A percentile compares a stretch with the other conserved stretches of the same genome.
Conservation (phyloP, 2,329 filamentous ascomycete species). For the Dactylonectria macrodidyma region DNA sequence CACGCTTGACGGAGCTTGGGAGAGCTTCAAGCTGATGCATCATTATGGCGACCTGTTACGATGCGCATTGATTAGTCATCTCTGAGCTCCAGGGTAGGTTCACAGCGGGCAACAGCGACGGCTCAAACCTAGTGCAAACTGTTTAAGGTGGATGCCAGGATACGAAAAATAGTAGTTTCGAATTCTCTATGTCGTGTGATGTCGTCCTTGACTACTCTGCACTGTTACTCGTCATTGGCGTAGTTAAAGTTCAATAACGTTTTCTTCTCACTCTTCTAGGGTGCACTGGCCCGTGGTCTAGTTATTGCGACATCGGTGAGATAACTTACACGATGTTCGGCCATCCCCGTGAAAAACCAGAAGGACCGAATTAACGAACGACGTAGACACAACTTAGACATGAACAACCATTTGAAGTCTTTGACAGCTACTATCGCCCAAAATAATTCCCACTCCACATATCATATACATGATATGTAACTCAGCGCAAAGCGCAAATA, state of each 20-base stretch:
- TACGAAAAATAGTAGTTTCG: neutral
- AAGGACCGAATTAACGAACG: too few relatives aligned
- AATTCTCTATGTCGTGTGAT: neutral
- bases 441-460: neutral
- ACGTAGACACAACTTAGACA: too few relatives aligned
- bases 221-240: too few relatives aligned
- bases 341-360: too few relatives aligned
- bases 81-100: slow-evolving; percentile 2
- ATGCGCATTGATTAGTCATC: slow-evolving; percentile 47
- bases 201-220: neutral
- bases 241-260: too few relatives aligned
- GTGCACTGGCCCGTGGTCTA: too few relatives aligned
- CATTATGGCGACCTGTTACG: slow-evolving; percentile 48
- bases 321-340: too few relatives aligned
- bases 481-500: neutral
- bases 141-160: neutral
- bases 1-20: slow-evolving; percentile 41
- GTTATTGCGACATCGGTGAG: too few relatives aligned
- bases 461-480: neutral
- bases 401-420: neutral
- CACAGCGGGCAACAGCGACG: neutral
- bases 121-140: neutral
- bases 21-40: slow-evolving; percentile 41
- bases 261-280: too few relatives aligned
- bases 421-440: neutral